phyloP scores from a whole-genome alignment of 352 stramenopile genomes.

The Elongisporangium anandrum region DNA sequence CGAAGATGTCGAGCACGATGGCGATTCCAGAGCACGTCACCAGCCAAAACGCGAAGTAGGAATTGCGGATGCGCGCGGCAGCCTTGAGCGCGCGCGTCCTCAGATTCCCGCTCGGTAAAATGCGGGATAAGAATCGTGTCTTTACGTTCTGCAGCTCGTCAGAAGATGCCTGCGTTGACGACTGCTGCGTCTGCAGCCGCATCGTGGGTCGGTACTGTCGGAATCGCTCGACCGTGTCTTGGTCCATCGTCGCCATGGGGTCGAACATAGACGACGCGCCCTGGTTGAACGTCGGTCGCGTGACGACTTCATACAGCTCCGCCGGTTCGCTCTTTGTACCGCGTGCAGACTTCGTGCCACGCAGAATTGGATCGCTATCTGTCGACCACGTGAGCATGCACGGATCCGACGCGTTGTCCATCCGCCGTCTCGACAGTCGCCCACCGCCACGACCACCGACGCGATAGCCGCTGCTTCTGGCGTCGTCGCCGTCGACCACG shows the following conservation, averaged over 20 bases:
- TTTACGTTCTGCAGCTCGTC: conserved; percentile 2
- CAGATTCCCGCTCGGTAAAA: conserved; percentile 10
- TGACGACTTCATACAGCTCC: too few relatives aligned
- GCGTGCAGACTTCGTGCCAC: neutral
- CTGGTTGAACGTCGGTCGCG: too few relatives aligned
- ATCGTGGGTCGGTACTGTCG: conserved; percentile 17
- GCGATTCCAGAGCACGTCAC: conserved; percentile 50
- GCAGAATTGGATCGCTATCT: neutral
- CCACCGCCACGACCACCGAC: conserved; percentile 12
- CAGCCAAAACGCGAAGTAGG: conserved; percentile 73
- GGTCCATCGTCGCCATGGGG: conserved; percentile 12
- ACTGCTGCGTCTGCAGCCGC: conserved; percentile 8
- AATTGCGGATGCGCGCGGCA: conserved; percentile 51
- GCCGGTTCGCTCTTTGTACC: too few relatives aligned
- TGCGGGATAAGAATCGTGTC: neutral
- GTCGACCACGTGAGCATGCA: conserved; percentile 6
- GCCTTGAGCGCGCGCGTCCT: conserved; percentile 20
- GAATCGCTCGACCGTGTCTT: conserved; percentile 5
- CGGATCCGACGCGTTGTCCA: conserved; percentile 2
- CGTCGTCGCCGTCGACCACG: conserved; percentile 2
- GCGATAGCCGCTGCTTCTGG: conserved; percentile 7
- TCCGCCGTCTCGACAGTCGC: conserved; percentile 1
- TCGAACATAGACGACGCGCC: neutral
- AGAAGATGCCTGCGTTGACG: neutral
- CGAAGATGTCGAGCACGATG: conserved; percentile 34